phyloP scores from a whole-genome alignment of 148 eudicot genomes.

The Rheum nobile region DNA sequence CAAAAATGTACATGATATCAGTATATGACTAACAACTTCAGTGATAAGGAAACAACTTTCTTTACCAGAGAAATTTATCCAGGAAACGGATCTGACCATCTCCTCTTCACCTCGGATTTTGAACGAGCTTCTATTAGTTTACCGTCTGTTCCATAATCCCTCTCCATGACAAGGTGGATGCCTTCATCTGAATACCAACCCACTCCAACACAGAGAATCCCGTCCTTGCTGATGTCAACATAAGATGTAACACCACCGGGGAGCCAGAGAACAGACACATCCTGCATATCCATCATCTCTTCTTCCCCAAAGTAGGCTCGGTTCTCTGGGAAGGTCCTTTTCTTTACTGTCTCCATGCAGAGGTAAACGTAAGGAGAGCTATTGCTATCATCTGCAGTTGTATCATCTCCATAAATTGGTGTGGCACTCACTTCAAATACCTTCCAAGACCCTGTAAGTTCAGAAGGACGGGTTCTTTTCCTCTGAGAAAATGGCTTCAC shows the following conservation, averaged over 20 bases:
- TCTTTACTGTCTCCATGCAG: conserved; percentile 81
- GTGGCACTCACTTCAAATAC: conserved; percentile 94
- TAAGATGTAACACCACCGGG: conserved; percentile 91
- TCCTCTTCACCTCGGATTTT: conserved; percentile 83
- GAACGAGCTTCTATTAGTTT: conserved; percentile 73
- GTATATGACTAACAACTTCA: neutral
- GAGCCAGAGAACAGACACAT: conserved; percentile 78
- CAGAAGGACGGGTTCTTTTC: conserved; percentile 61
- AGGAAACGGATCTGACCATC: conserved; percentile 57
- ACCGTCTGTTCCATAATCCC: conserved; percentile 91
- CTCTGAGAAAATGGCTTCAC: conserved; percentile 88
- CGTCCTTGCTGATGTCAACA: conserved; percentile 81
- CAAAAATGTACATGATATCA: neutral
- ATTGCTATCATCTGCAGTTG: conserved; percentile 24
- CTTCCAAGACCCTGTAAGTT: conserved; percentile 82
- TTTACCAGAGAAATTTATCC: conserved; percentile 15
- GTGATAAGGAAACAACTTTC: neutral
- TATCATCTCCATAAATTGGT: conserved; percentile 71
- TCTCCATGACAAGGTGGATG: conserved; percentile 91
- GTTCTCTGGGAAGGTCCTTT: conserved; percentile 66
- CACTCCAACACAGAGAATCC: conserved; percentile 80
- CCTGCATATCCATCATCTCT: conserved; percentile 80
- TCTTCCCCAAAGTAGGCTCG: conserved; percentile 73
- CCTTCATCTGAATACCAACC: conserved; percentile 99
- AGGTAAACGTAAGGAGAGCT: conserved; percentile 67